Evolutionary conservation across 768 basidiomycete species (phyloP).

Genomic region (Fomitopsis serialis): DNA sequence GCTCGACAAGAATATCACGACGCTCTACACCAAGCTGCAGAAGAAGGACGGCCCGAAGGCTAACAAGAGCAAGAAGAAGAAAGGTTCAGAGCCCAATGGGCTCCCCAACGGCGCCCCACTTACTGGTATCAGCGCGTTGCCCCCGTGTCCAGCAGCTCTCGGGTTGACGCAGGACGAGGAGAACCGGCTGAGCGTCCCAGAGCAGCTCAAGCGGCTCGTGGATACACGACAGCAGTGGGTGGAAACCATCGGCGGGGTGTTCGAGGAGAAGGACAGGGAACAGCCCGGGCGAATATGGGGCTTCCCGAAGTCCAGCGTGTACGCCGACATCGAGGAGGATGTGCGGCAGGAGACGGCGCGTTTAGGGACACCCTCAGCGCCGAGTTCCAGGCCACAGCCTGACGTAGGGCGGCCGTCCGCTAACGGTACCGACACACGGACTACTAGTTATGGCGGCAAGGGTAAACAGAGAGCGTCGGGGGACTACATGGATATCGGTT

Average conservation of each 20-base stretch:
- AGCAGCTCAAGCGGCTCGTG: slow-evolving; percentile 67
- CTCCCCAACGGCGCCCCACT: slow-evolving; percentile 22
- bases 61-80: slow-evolving; percentile 74
- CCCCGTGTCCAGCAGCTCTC: slow-evolving; percentile 66
- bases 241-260: slow-evolving; percentile 64
- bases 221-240: slow-evolving; percentile 78
- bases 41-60: slow-evolving; percentile 75
- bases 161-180: slow-evolving; percentile 69
- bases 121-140: slow-evolving; percentile 29
- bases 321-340: slow-evolving; percentile 67
- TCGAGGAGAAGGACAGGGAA: slow-evolving; percentile 66
- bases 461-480: slow-evolving; percentile 45
- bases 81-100: slow-evolving; percentile 32
- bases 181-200: slow-evolving; percentile 53
- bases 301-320: slow-evolving; percentile 73
- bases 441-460: slow-evolving; percentile 27
- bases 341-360: slow-evolving; percentile 34
- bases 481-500: slow-evolving; percentile 71
- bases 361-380: slow-evolving; percentile 14
- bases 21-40: slow-evolving; percentile 72
- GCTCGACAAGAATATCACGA: slow-evolving; percentile 79
- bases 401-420: not conserved
- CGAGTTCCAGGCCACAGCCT: slow-evolving; percentile 2
- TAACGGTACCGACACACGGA: slow-evolving; percentile 13
- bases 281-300: slow-evolving; percentile 69